phyloP scores from a whole-genome alignment of 176 grass and related monocot species.

The Coix lacrymajobi region DNA sequence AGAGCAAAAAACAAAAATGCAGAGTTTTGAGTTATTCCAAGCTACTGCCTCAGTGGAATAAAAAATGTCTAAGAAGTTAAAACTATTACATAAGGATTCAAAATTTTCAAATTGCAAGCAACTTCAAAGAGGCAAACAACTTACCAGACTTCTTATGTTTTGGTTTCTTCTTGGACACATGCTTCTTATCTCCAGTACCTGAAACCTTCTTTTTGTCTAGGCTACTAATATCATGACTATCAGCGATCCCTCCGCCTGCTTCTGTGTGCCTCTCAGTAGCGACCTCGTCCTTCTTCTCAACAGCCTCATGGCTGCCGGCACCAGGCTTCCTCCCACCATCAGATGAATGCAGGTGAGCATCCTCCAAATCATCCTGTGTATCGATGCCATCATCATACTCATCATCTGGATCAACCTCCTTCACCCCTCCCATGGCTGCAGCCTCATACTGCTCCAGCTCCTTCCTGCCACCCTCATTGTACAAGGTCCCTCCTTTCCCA shows the following conservation, averaged over 20 bases:
- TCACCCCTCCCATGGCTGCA: conserved; percentile 41
- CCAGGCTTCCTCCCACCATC: conserved; percentile 39
- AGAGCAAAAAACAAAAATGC: neutral
- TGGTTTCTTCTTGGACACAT: conserved; percentile 65
- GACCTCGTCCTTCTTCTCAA: conserved; percentile 19
- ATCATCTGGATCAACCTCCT: conserved; percentile 71
- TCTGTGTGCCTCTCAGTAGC: conserved; percentile 17
- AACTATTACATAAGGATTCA: neutral
- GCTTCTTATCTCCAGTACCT: conserved; percentile 61
- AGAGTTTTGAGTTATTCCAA: neutral
- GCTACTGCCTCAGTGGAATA: neutral
- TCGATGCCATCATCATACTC: conserved; percentile 94
- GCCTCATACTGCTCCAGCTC: conserved; percentile 73
- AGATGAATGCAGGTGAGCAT: conserved; percentile 25
- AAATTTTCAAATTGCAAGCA: neutral
- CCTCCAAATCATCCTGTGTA: conserved; percentile 41
- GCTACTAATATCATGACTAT: neutral
- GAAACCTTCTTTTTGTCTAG: conserved; percentile 39
- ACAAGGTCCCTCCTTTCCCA: conserved; percentile 54
- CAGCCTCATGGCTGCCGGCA: conserved; percentile 11
- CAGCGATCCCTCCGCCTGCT: conserved; percentile 7
- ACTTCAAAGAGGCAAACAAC: conserved; percentile 18
- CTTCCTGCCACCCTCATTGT: conserved; percentile 78
- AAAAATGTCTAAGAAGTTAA: neutral
- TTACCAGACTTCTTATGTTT: conserved; percentile 72